phyloP scores from a whole-genome alignment of 2,329 filamentous ascomycete species.

The Ceratocystis cubensis region DNA sequence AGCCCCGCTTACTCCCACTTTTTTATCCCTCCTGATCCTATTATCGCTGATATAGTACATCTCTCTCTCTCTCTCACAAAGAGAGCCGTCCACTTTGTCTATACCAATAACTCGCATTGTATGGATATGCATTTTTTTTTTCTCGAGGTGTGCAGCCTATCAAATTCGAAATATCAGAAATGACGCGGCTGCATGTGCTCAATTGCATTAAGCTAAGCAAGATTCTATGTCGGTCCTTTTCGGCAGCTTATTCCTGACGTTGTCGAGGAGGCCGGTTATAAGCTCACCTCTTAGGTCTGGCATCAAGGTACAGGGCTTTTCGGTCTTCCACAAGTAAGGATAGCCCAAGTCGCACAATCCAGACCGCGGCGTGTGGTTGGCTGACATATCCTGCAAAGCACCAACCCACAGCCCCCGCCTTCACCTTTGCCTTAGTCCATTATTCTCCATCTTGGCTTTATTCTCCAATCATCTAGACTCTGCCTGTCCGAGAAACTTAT shows the following conservation, averaged over 20 bases:
- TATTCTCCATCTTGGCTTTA: not conserved
- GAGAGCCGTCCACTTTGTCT: too few relatives aligned
- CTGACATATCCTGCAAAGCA: not conserved
- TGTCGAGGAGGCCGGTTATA: not conserved
- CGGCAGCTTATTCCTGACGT: constrained; percentile 1
- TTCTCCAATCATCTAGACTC: not conserved
- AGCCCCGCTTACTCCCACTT: not conserved
- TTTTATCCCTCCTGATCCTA: constrained; percentile 1
- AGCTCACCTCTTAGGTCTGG: not conserved
- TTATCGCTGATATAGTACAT: not conserved
- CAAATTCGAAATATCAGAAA: not conserved
- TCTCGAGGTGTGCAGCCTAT: not conserved
- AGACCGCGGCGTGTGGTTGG: constrained; percentile 5
- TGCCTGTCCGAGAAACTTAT: not conserved
- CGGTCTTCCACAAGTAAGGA: not conserved
- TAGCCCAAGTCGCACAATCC: constrained; percentile 9
- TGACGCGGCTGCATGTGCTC: not conserved
- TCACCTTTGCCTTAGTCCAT: not conserved
- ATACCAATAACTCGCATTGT: too few relatives aligned
- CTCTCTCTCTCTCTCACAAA: too few relatives aligned
- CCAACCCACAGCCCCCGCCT: not conserved
- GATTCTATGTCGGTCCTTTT: constrained; percentile 6
- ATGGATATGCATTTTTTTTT: too few relatives aligned
- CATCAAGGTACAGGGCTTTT: not conserved
- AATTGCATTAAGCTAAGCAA: not conserved